Percentiles rank a stretch among this genome's conserved stretches.
Evolutionary conservation across 2,329 filamentous ascomycete genomes (phyloP).

Genomic region (Hypoxylon sp.): DNA sequence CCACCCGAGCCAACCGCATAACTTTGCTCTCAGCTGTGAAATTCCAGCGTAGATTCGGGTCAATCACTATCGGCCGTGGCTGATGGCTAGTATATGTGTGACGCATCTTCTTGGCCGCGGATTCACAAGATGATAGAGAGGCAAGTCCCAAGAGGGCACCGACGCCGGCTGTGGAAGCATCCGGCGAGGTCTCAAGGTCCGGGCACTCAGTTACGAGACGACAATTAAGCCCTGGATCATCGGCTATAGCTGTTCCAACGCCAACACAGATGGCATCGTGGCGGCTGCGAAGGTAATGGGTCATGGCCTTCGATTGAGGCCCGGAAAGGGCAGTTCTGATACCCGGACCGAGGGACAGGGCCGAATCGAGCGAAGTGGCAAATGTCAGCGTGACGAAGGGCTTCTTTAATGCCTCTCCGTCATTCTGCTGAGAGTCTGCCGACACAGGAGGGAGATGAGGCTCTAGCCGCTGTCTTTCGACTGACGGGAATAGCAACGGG

Average conservation of each 20-base stretch:
- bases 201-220: slow-evolving; percentile 69
- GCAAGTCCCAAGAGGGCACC: slow-evolving; percentile 40
- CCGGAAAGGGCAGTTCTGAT: slow-evolving; percentile 87
- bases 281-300: slow-evolving; percentile 84
- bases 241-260: slow-evolving; percentile 84
- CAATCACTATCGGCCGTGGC: slow-evolving; percentile 84
- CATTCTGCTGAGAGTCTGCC: background rate
- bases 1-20: slow-evolving; percentile 71
- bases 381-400: slow-evolving; percentile 82
- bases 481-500: slow-evolving; percentile 47
- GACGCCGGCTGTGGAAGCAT: slow-evolving; percentile 31
- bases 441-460: slow-evolving; percentile 49
- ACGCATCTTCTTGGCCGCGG: slow-evolving; percentile 56
- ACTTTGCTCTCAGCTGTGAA: slow-evolving; percentile 72
- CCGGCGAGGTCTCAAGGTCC: slow-evolving; percentile 15
- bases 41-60: slow-evolving; percentile 81
- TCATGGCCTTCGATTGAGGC: slow-evolving; percentile 88
- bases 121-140: slow-evolving; percentile 32
- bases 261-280: slow-evolving; percentile 90
- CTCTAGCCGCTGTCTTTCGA: slow-evolving; percentile 49
- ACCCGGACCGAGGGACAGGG: slow-evolving; percentile 80
- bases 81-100: slow-evolving; percentile 61
- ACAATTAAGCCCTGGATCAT: slow-evolving; percentile 88
- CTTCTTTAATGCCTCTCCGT: slow-evolving; percentile 21
- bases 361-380: slow-evolving; percentile 88